Conservation (phyloP, 2,329 filamentous ascomycete species). For the Dothideomycetes sp. region DNA sequence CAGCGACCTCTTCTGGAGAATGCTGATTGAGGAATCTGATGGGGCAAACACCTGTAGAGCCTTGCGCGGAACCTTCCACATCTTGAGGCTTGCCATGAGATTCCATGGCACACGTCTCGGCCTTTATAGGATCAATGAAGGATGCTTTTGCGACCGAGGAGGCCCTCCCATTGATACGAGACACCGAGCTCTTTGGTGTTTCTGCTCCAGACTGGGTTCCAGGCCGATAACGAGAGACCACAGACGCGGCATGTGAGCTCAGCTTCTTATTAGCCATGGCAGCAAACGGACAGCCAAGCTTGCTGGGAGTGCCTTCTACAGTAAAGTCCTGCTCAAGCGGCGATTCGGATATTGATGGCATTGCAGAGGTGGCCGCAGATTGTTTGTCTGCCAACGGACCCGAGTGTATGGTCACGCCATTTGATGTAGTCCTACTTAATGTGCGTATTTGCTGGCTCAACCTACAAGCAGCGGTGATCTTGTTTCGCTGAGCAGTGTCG, state of each 20-base stretch:
- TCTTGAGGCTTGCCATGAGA: slow-evolving; percentile 7
- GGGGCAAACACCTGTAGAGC: slow-evolving; percentile 53
- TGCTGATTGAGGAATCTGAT: slow-evolving; percentile 90
- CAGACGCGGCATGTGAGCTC: slow-evolving; percentile 26
- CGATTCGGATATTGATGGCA: slow-evolving; percentile 27
- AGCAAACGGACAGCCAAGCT: slow-evolving; percentile 72
- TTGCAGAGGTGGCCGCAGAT: slow-evolving; percentile 20
- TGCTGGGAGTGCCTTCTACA: slow-evolving; percentile 68
- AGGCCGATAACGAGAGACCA: slow-evolving; percentile 26
- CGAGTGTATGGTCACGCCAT: slow-evolving; percentile 29
- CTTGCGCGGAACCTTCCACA: slow-evolving; percentile 10
- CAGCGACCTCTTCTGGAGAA: slow-evolving; percentile 82
- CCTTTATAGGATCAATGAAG: slow-evolving; percentile 23
- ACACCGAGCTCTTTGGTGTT: slow-evolving; percentile 5
- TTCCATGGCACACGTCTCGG: slow-evolving; percentile 20
- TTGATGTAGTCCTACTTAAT: slow-evolving; percentile 23
- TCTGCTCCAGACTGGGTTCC: slow-evolving; percentile 2
- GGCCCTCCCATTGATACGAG: slow-evolving; percentile 5
- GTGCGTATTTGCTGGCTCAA: slow-evolving; percentile 21
- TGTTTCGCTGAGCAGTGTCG: slow-evolving; percentile 20
- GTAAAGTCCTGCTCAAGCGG: slow-evolving; percentile 81
- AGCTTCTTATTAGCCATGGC: slow-evolving; percentile 31
- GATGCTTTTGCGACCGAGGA: slow-evolving; percentile 6
- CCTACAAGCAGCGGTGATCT: slow-evolving; percentile 18
- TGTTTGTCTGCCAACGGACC: slow-evolving; percentile 24